Percentiles rank a stretch among this genome's conserved stretches.
Conservation (phyloP, 164 flowering plant genomes). For the Paratinospora sagittata region DNA sequence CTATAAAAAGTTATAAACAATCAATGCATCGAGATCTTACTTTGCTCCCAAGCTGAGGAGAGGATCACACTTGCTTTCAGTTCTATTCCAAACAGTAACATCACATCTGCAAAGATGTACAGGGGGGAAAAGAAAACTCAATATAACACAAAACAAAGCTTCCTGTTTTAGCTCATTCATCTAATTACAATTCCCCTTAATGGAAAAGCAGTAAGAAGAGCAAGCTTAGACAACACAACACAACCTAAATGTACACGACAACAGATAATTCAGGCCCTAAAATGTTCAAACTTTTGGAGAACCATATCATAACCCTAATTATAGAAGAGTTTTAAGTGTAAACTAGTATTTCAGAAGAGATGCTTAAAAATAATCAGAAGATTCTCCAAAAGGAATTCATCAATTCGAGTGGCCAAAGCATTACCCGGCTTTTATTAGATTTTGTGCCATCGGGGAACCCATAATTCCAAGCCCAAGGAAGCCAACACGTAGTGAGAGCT, state of each 20-base stretch:
- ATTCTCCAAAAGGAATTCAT: background rate
- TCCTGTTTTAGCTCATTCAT: background rate
- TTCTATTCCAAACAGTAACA: slow-evolving; percentile 93
- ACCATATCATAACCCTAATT: background rate
- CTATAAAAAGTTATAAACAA: background rate
- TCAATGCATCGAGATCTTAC: slow-evolving; percentile 33
- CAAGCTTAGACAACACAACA: background rate
- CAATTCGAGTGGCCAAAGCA: slow-evolving; percentile 6
- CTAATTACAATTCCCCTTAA: background rate
- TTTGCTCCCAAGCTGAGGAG: slow-evolving; percentile 83
- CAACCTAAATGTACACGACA: background rate
- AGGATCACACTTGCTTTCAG: slow-evolving; percentile 91
- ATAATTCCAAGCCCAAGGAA: slow-evolving; percentile 91
- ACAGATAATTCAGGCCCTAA: too few relatives aligned
- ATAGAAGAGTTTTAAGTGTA: background rate
- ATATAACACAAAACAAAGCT: background rate
- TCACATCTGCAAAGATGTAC: slow-evolving; percentile 53
- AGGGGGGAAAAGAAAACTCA: background rate
- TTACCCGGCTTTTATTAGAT: slow-evolving; percentile 88
- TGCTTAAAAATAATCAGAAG: background rate
- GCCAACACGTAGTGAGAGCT: slow-evolving; percentile 42
- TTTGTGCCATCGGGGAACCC: slow-evolving; percentile 96
- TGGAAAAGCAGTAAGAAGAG: background rate
- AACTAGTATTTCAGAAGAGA: background rate
- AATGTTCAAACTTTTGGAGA: background rate